Base-by-base conservation (phyloP, 805 yeast species). In the Sugiyamaella americana region DNA sequence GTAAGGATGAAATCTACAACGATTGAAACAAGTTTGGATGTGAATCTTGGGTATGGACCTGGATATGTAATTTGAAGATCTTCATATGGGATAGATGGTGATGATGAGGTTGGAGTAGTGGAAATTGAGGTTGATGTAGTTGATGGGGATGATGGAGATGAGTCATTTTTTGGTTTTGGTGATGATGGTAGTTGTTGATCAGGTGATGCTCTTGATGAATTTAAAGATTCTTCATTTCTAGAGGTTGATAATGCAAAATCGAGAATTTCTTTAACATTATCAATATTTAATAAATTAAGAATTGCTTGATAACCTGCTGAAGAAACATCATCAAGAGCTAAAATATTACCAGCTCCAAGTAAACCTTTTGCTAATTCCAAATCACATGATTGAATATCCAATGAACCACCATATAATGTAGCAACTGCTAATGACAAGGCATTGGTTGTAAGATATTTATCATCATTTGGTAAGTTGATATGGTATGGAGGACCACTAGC, bases 21-120 rank as follows among this genome's bases (percentile, higher is more conserved):
- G 11, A 34, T 29, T 2, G 53, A 11, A 26, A 61, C 44, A 18
- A 63, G 54, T 6, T 48, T 41, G 21, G 49, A 36, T 26, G 67
- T 63, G 53, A 47, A 57, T 5, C 58, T 56, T 11, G 67, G 66
- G 43, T 62, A 62, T 3, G 65, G 63, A 3, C 67, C 67, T 13
- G 47, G 47, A 29, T 50, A 42, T 21, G 47, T 29, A 29, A 49
- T 42, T 17, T 45, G 34, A 18, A 47, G 40, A 22, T 50, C 58
- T 3, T 52, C 57, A 38, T 24, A 24, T 4, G 51, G 43, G 2
- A 34, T 6, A 11, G 47, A 34, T 22, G 23, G 23, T 10, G 8
- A 29, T 17, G 24, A 18, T 17, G 41, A 17, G 8, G 32, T 8
- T 8, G 11, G 11, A 6, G 45, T 34, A 16, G 36, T 18, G 20